phyloP scores from a whole-genome alignment of 139 green algal genomes.

The Pleodorina starrii region DNA sequence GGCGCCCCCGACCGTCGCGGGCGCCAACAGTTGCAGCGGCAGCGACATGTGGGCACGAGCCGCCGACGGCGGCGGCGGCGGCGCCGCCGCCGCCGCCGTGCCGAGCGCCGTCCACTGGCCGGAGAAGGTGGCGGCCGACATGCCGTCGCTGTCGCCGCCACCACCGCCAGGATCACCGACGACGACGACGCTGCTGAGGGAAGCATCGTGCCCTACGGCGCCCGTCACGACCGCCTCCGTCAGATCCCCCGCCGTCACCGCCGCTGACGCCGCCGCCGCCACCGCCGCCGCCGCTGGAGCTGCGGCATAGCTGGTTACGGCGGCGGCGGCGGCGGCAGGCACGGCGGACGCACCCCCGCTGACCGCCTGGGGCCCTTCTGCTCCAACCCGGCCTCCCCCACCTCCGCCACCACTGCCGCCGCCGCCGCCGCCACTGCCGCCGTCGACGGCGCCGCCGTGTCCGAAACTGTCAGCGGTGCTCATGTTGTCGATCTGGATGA shows the following conservation, averaged over 20 bases:
- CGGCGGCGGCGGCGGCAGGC: neutral
- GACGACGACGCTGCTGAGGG: too few relatives aligned
- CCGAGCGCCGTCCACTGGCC: neutral
- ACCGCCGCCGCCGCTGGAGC: neutral
- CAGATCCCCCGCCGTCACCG: neutral
- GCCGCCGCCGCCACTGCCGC: neutral
- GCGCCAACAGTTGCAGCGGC: neutral
- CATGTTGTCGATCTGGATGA: too few relatives aligned
- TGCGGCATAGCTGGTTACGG: too few relatives aligned
- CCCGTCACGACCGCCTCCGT: neutral
- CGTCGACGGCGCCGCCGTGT: neutral
- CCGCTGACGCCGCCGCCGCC: neutral
- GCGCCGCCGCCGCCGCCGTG: neutral
- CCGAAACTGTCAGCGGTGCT: neutral
- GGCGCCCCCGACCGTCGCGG: neutral
- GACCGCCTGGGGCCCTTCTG: neutral
- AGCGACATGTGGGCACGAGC: neutral
- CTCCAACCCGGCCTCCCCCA: neutral
- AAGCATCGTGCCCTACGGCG: too few relatives aligned
- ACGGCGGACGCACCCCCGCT: neutral
- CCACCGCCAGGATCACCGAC: too few relatives aligned
- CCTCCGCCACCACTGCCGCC: neutral
- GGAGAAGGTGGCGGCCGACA: neutral
- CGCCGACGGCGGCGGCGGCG: too few relatives aligned
- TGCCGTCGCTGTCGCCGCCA: neutral